These are phyloP conservation scores for Grosmannia penicillata DNA, from an alignment of 2,329 filamentous ascomycete species.

Conservation along the genomic window DNA sequence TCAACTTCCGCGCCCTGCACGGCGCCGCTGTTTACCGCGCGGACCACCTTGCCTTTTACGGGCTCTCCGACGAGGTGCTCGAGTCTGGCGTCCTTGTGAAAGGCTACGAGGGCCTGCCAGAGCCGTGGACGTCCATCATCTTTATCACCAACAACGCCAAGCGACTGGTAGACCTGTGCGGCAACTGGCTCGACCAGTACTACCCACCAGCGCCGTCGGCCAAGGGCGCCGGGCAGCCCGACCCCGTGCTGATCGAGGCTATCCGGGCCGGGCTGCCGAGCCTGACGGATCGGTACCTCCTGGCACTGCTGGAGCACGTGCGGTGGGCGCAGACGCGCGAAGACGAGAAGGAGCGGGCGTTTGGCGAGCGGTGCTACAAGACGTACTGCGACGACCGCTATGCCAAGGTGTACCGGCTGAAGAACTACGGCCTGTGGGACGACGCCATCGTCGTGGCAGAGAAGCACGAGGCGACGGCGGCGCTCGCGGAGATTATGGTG, in stretches of 20 bases:
- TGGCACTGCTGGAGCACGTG: conserved; percentile 36
- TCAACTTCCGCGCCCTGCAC: conserved; percentile 55
- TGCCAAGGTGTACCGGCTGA: conserved; percentile 36
- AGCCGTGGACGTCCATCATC: conserved; percentile 72
- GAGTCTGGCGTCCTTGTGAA: conserved; percentile 47
- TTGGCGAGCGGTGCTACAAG: conserved; percentile 30
- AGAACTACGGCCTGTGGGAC: conserved; percentile 40
- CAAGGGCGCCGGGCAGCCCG: conserved; percentile 11
- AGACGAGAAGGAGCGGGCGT: conserved; percentile 25
- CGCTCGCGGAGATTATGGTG: conserved; percentile 40
- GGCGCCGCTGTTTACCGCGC: conserved; percentile 57
- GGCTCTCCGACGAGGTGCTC: conserved; percentile 52
- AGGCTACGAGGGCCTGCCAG: conserved; percentile 54
- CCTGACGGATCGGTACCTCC: conserved; percentile 40
- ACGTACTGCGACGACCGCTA: conserved; percentile 35
- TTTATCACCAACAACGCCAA: conserved; percentile 47
- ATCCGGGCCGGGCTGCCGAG: conserved; percentile 33
- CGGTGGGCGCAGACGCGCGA: conserved; percentile 32
- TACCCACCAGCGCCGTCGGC: conserved; percentile 12
- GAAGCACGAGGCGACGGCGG: conserved; percentile 38
- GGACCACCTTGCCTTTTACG: conserved; percentile 56
- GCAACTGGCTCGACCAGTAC: conserved; percentile 37
- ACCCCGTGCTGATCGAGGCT: conserved; percentile 25
- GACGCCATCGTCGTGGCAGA: conserved; percentile 43
- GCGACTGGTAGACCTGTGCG: conserved; percentile 42